Base-by-base conservation (phyloP, 495 filamentous ascomycete species). In the Penicillium ochrochloron region DNA sequence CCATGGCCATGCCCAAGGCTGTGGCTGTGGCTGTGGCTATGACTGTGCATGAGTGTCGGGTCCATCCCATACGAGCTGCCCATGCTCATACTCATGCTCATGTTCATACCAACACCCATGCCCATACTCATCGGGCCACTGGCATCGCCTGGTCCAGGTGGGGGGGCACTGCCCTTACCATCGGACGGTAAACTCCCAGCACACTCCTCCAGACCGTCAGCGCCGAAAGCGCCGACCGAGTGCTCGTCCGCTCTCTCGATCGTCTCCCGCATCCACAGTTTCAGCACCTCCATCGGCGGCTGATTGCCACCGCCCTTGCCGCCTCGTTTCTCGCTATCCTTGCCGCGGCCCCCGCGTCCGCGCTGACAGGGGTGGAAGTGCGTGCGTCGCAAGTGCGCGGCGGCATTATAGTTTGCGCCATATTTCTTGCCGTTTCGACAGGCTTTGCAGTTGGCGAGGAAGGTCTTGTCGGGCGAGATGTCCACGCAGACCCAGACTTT, bases 341-440 rank as follows among this genome's bases (percentile, higher is more conserved):
- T 85, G n/a, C 79, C 78, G 48, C 84, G 85, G 9, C 83, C 81
- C 37, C 75, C 78, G 4, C 82, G 75, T 3, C 83, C 84, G n/a
- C 82, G 80, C 65, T 85, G 83, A 51, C 83, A 83, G 0, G 86
- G 86, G 61, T 87, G 84, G 82, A 97, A 99, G 73, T 99, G 95
- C 17, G 91, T 91, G 21, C 95, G 87, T 21, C 94, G 86, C 15
- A 99, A 83, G 73, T 97, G 95, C 0, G 94, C 94, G 2, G 94
- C 92, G 1, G 94, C 94, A 67, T 99, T 99, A 73, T 99, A 97
- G 75, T 99, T 96, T 25, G 90, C 92, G 5, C 90, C 90, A 69
- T 99, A 99, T 60, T 81, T 83, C 79, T 97, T 97, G 54, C 83
- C 78, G 34, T 84, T 85, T 11, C 83, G 84, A 65, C 95, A 99